Evolutionary conservation across 768 basidiomycete genomes (phyloP), one percentile per base, ranked within the genome.

Genomic region (Calocybe indica): DNA sequence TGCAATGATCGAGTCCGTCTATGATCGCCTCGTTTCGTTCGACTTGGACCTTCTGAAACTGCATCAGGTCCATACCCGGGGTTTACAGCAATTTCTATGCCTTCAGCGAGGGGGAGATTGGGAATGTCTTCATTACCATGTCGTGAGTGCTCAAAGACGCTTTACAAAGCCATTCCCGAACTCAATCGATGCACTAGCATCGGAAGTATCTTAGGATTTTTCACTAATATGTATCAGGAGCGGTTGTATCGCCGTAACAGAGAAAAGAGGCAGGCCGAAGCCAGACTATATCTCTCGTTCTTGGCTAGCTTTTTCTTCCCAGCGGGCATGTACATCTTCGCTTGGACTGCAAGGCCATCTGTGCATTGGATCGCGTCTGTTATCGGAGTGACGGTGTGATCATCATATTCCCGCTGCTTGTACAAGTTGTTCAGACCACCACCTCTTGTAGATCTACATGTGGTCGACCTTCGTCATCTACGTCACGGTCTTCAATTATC

Each of bases 281-380:
- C 85, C 5, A 73, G 85, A 11, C 64, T 87, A 22, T 82, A 75
- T 50, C 61, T 68, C 14, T 72, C 82, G 7, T 82, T 82, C 53
- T 59, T 72, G 32, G 80, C 79, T 0, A 75, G 71, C 0, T 37
- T 83, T 38, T 54, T 80, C 10, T 67, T 83, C 40, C 83, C 84
- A 0, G 51, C 62, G 0, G 78, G 75, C n/a, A 81, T 85, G 75
- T 76, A 87, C 62, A 78, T 88, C 31, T 90, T 82, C 53, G 85
- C 82, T 0, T 88, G 84, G 80, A 79, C 82, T 3, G 76, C 80
- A 9, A 76, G 69, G 50, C 47, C 72, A 0, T 55, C 52, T 10
- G 68, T 87, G 2, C 75, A 72, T 46, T 89, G 87, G 86, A 76
- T 83, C 35, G 78, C 65, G 0, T 70, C 76, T 14, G 70, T 70